Conservation (phyloP, 2,329 filamentous ascomycete species). For the Apiospora arundinis region DNA sequence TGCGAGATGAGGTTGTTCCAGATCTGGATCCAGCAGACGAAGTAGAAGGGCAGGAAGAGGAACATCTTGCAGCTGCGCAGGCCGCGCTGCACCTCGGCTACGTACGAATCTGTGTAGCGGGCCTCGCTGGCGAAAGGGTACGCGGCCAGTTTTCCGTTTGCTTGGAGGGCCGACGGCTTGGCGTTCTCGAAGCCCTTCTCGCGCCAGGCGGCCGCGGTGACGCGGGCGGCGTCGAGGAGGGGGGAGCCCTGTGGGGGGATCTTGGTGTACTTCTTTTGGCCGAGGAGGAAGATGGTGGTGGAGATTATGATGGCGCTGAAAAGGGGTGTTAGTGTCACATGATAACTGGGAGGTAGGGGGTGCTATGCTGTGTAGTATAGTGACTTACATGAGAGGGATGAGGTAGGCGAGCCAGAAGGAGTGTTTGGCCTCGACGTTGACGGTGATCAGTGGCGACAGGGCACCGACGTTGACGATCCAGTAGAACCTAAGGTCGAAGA, state of each 20-base stretch:
- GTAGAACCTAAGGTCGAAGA: slow-evolving; percentile 54
- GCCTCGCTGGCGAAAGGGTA: slow-evolving; percentile 57
- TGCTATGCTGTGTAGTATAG: background rate
- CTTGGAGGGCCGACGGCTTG: slow-evolving; percentile 69
- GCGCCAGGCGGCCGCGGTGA: slow-evolving; percentile 69
- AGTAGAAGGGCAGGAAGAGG: slow-evolving; percentile 63
- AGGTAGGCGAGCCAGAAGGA: slow-evolving; percentile 64
- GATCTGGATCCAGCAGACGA: slow-evolving; percentile 73
- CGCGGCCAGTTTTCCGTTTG: slow-evolving; percentile 66
- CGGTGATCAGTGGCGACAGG: slow-evolving; percentile 69
- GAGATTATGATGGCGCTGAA: slow-evolving; percentile 62
- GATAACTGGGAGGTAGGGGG: no score
- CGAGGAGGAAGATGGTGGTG: slow-evolving; percentile 65
- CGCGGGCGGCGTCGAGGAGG: slow-evolving; percentile 64
- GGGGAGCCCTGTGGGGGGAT: slow-evolving; percentile 51
- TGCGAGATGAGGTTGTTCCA: slow-evolving; percentile 72
- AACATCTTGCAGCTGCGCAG: slow-evolving; percentile 67
- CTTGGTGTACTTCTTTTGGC: slow-evolving; percentile 65
- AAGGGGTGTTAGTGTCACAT: background rate
- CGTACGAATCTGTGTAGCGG: slow-evolving; percentile 38
- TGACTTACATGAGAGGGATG: slow-evolving; percentile 56
- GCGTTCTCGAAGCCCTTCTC: slow-evolving; percentile 73
- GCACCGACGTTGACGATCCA: slow-evolving; percentile 77
- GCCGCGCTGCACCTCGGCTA: slow-evolving; percentile 77
- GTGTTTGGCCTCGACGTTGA: slow-evolving; percentile 70